These are phyloP conservation scores for Talaromyces liani DNA, from an alignment of 495 filamentous ascomycete genomes.

Conservation along the genomic window DNA sequence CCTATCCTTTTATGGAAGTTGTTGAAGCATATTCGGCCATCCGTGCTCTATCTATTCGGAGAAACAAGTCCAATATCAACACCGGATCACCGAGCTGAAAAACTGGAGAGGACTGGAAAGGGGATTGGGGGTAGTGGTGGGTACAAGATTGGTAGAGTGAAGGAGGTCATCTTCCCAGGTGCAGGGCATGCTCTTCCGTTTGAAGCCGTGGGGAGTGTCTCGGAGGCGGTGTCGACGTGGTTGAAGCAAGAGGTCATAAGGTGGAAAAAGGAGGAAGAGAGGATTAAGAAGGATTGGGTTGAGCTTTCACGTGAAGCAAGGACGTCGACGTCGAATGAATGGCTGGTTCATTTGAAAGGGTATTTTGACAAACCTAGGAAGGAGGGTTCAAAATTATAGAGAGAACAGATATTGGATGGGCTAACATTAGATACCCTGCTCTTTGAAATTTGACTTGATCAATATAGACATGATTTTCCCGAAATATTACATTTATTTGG, in stretches of 20 bases:
- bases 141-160: constrained; percentile 42
- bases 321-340: not conserved
- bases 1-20: not conserved
- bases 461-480: not conserved
- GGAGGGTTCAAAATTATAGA: not conserved
- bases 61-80: constrained; percentile 41
- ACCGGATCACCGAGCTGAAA: constrained; percentile 18
- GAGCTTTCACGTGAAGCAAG: not conserved
- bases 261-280: not conserved
- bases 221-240: constrained; percentile 45
- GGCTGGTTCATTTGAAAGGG: not conserved
- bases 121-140: constrained; percentile 30
- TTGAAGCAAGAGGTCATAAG: not conserved
- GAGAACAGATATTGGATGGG: not conserved
- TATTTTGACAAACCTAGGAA: not conserved
- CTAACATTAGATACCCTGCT: not conserved
- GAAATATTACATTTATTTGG: not conserved
- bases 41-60: constrained; percentile 58
- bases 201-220: constrained; percentile 48
- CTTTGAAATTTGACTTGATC: not conserved
- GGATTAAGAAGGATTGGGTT: not conserved
- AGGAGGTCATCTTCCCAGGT: constrained; percentile 47
- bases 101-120: constrained; percentile 16
- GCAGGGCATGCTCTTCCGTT: constrained; percentile 67
- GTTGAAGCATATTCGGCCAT: constrained; percentile 31